A percentile compares a stretch with the other conserved stretches of the same genome.
Evolutionary conservation across 2,329 filamentous ascomycete genomes (phyloP).

Genomic region (Talaromyces sp.): DNA sequence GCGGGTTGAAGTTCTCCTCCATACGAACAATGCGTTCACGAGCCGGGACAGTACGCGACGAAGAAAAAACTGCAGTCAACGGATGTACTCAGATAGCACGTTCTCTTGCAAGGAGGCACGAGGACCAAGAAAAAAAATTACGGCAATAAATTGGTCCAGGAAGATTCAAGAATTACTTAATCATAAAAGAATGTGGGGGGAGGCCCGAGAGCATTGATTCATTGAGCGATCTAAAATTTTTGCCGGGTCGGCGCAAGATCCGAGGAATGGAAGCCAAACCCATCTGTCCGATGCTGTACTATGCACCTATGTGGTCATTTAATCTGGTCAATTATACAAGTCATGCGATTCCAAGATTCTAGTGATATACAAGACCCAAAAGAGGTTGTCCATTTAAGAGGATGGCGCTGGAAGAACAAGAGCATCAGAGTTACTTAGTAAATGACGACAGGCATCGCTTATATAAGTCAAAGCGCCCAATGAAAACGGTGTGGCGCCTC

Average conservation of each 20-base stretch:
- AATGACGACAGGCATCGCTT: constrained; percentile 8
- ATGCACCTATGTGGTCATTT: too few species aligned
- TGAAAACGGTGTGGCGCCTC: neutral
- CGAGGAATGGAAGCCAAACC: neutral
- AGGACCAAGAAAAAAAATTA: neutral
- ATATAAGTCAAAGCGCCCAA: constrained; percentile 6
- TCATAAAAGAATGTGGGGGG: constrained; percentile 7
- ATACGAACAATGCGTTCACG: neutral
- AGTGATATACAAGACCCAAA: neutral
- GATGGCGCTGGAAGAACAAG: too few species aligned
- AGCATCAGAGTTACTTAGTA: neutral
- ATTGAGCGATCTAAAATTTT: constrained; percentile 5
- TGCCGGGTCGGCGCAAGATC: neutral
- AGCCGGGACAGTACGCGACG: neutral
- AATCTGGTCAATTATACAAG: too few species aligned
- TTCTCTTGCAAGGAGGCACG: neutral
- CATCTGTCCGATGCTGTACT: neutral
- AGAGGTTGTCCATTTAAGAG: neutral
- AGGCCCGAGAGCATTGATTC: neutral
- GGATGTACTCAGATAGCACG: neutral
- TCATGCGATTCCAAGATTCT: neutral
- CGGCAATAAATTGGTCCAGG: neutral
- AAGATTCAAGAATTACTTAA: neutral
- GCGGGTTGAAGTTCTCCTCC: neutral
- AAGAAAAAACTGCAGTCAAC: neutral